Evolutionary conservation across 495 filamentous ascomycete species (phyloP).

Genomic region (Glarea lozoyensis): DNA sequence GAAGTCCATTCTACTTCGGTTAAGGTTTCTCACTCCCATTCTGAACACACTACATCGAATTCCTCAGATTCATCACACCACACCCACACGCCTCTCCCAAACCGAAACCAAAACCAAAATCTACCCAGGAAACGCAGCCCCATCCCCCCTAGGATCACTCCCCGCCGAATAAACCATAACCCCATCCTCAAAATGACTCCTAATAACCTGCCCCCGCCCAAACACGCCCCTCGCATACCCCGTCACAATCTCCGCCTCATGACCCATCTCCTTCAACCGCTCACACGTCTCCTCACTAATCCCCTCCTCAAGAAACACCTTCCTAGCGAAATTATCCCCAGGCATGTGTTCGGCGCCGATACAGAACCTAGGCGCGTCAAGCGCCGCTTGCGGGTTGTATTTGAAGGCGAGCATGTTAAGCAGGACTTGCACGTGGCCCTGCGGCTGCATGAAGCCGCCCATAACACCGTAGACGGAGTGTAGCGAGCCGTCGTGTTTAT

Average conservation of each 20-base stretch:
- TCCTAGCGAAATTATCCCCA: slow-evolving; percentile 38
- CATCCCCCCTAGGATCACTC: slow-evolving; percentile 85
- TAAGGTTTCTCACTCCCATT: no score
- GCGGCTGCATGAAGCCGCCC: slow-evolving; percentile 99
- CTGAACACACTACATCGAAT: no score
- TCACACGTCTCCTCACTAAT: slow-evolving; percentile 57
- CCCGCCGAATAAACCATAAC: slow-evolving; percentile 69
- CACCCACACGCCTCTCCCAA: no score
- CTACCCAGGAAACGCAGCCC: slow-evolving; percentile 60
- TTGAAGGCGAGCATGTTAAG: slow-evolving; percentile 83
- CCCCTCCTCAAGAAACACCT: slow-evolving; percentile 79
- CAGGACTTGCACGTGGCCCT: slow-evolving; percentile 92
- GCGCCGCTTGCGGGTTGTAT: slow-evolving; percentile 77
- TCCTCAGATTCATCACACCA: no score
- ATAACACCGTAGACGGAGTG: slow-evolving; percentile 90
- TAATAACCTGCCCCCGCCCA: slow-evolving; percentile 85
- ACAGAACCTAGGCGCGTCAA: slow-evolving; percentile 85
- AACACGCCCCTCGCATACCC: slow-evolving; percentile 67
- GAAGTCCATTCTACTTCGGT: no score
- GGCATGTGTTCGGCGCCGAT: slow-evolving; percentile 59
- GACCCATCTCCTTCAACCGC: slow-evolving; percentile 61
- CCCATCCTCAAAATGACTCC: slow-evolving; percentile 61
- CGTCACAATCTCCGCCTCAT: slow-evolving; percentile 57
- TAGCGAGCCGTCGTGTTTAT: slow-evolving; percentile 56
- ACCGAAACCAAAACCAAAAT: no score